Conservation (phyloP, 345 rosid species). For the Passiflora organensis region DNA sequence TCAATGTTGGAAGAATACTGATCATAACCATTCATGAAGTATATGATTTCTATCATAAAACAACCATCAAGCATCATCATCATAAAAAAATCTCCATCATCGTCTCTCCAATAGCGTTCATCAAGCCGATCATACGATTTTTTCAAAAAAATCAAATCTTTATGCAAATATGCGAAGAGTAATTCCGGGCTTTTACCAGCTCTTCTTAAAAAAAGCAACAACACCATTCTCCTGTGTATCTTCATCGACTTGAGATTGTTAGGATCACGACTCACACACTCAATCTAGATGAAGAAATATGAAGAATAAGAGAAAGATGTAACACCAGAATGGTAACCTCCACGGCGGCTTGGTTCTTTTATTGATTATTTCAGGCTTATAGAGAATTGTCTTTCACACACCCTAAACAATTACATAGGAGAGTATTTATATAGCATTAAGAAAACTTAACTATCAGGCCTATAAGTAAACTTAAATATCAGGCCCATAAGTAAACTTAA, state of each 20-base stretch:
- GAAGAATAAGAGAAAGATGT: no score
- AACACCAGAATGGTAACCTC: no score
- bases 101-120: constrained; percentile 18
- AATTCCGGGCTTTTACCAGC: constrained; percentile 12
- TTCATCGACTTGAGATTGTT: constrained; percentile 38
- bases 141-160: constrained; percentile 18
- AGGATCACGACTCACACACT: no score
- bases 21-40: background rate
- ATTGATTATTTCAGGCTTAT: no score
- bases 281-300: no score
- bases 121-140: constrained; percentile 28
- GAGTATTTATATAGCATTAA: no score
- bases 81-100: constrained; percentile 21
- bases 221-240: constrained; percentile 34
- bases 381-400: no score
- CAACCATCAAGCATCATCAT: constrained; percentile 50
- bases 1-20: constrained; percentile 14
- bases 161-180: constrained; percentile 17
- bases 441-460: no score
- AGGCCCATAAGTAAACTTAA: no score
- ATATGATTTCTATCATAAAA: constrained; percentile 47
- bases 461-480: no score
- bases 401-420: no score
- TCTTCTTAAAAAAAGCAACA: constrained; percentile 32
- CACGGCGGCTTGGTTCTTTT: no score